Percentiles rank a stretch among this genome's conserved stretches.
These are phyloP conservation scores for Acanthamoeba lenticulata DNA, from an alignment of 208 protist genomes.

Conservation along the genomic window DNA sequence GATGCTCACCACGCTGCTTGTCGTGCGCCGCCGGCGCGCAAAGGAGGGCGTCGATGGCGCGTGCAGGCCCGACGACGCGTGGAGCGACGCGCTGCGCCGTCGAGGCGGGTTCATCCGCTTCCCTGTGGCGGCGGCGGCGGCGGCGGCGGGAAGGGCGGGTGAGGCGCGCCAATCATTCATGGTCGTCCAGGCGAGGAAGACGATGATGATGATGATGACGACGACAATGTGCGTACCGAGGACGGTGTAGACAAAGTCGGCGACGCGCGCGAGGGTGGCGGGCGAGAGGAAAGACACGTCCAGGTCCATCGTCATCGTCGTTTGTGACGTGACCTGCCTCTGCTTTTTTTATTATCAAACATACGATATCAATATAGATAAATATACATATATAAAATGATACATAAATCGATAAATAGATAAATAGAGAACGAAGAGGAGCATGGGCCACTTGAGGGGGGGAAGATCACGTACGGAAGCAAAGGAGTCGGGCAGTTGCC, in stretches of 20 bases:
- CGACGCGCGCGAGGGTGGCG: background rate
- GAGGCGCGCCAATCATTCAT: too few species aligned
- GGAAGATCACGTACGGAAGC: background rate
- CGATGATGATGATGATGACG: too few species aligned
- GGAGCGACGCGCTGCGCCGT: background rate
- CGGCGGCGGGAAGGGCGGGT: background rate
- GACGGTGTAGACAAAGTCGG: background rate
- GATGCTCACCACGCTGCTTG: constrained; percentile 6
- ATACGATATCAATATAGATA: background rate
- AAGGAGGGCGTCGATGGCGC: background rate
- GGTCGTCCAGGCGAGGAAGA: too few species aligned
- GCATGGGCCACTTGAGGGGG: background rate
- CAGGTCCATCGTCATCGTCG: constrained; percentile 11
- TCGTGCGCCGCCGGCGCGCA: background rate
- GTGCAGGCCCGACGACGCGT: background rate
- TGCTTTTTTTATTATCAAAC: too few species aligned
- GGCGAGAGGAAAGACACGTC: constrained; percentile 25
- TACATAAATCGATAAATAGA: background rate
- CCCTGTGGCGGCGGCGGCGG: background rate
- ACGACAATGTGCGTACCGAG: background rate
- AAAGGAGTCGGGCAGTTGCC: constrained; percentile 18
- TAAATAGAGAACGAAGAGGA: background rate
- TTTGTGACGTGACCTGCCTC: background rate
- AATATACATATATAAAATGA: background rate
- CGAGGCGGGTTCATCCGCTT: background rate